Conservation (phyloP, 2,329 filamentous ascomycete genomes). For the Orbilia brochopaga region DNA sequence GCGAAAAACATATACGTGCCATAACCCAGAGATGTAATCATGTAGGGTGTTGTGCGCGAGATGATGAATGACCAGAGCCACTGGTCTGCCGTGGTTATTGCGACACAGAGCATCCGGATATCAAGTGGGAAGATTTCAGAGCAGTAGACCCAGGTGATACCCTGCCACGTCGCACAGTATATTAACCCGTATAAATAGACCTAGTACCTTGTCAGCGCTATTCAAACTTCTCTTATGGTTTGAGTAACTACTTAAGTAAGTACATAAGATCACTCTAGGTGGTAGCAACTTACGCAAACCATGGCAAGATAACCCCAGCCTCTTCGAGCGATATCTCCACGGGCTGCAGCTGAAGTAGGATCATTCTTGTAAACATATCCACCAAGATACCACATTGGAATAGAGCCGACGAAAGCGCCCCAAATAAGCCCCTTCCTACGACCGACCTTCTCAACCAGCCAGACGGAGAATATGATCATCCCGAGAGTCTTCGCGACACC, state of each 20-base stretch:
- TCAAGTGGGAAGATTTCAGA: constrained; percentile 66
- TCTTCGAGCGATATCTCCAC: constrained; percentile 16
- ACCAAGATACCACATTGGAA: constrained; percentile 73
- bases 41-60: constrained; percentile 69
- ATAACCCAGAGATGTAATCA: constrained; percentile 63
- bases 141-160: constrained; percentile 70
- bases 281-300: constrained; percentile 28
- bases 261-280: neutral
- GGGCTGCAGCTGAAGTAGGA: constrained; percentile 2
- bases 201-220: neutral
- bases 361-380: constrained; percentile 61
- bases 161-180: constrained; percentile 76
- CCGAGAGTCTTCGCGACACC: constrained; percentile 73
- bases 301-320: constrained; percentile 41
- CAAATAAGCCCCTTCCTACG: constrained; percentile 68
- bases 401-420: constrained; percentile 68
- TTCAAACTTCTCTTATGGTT: too few relatives aligned
- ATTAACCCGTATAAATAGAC: constrained; percentile 62
- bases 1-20: constrained; percentile 59
- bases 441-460: constrained; percentile 72
- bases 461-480: constrained; percentile 69
- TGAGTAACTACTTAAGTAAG: neutral
- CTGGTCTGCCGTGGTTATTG: constrained; percentile 70
- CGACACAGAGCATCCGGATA: constrained; percentile 59
- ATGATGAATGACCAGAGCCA: constrained; percentile 79